Evolutionary conservation across 2,329 filamentous ascomycete genomes (phyloP).

Genomic region (Calonectria henricotiae): DNA sequence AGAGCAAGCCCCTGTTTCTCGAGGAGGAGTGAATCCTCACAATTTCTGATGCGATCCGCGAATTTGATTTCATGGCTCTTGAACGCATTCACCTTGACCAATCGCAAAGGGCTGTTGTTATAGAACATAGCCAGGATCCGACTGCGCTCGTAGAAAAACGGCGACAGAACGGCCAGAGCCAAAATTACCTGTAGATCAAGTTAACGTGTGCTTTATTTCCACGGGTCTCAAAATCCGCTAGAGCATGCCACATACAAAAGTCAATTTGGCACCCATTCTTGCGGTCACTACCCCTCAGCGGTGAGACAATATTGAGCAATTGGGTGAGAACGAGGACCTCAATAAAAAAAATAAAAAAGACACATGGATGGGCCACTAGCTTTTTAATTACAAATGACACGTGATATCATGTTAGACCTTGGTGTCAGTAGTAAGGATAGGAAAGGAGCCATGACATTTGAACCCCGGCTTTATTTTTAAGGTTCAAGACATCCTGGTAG

Average conservation of each 20-base stretch:
- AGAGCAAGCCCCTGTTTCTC: conserved; percentile 1
- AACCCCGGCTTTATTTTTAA: background rate
- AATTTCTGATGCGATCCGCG: conserved; percentile 10
- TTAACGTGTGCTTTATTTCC: background rate
- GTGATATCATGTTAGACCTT: conserved; percentile 12
- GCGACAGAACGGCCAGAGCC: conserved; percentile 17
- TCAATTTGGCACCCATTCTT: conserved; percentile 4
- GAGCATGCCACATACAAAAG: background rate
- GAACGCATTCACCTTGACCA: conserved; percentile 7
- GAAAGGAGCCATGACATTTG: background rate
- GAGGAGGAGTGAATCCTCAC: conserved; percentile 2
- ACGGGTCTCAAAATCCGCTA: background rate
- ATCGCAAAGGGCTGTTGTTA: conserved; percentile 8
- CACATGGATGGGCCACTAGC: background rate
- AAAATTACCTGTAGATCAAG: background rate
- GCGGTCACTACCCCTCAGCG: background rate
- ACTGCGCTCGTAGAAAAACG: conserved; percentile 19
- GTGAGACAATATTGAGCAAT: background rate
- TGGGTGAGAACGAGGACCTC: background rate
- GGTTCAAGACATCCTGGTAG: conserved; percentile 9
- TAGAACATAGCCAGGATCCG: conserved; percentile 16
- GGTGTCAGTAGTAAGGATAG: background rate
- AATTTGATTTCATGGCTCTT: conserved; percentile 35
- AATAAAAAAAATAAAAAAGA: background rate
- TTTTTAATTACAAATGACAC: background rate